Percentiles rank a stretch among this genome's conserved stretches.
These are phyloP conservation scores for Limnomonas spitsbergensis DNA, from an alignment of 139 green algal genomes.

Conservation along the genomic window DNA sequence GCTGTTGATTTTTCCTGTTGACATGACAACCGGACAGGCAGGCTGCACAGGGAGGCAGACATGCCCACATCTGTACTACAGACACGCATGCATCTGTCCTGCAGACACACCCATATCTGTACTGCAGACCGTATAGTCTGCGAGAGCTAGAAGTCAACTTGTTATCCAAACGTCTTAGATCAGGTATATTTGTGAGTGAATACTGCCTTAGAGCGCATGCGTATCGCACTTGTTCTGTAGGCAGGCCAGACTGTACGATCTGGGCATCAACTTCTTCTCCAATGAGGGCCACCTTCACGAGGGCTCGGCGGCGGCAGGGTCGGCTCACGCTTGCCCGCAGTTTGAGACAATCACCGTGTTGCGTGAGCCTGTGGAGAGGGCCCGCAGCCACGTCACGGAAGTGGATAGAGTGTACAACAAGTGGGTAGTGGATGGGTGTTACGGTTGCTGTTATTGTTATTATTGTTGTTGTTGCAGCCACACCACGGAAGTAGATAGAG, in stretches of 20 bases:
- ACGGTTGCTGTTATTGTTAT: too few species aligned
- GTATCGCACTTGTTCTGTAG: neutral
- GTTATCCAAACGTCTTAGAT: neutral
- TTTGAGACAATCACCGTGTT: neutral
- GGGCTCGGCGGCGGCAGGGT: neutral
- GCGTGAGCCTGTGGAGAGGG: neutral
- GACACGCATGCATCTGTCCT: too few species aligned
- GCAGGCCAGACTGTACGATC: neutral
- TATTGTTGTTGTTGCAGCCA: too few species aligned
- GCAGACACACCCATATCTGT: too few species aligned
- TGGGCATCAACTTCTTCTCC: neutral
- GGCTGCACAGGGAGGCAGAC: too few species aligned
- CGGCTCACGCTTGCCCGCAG: neutral
- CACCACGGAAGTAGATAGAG: too few species aligned
- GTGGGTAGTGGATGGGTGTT: too few species aligned
- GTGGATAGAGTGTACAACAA: neutral
- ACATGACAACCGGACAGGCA: too few species aligned
- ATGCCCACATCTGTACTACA: too few species aligned
- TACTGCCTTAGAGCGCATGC: neutral
- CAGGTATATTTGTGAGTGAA: neutral
- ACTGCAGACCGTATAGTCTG: too few species aligned
- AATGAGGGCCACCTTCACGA: neutral
- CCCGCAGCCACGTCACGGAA: neutral
- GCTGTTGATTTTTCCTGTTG: too few species aligned
- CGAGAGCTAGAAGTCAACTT: conserved; percentile 2